phyloP scores from a whole-genome alignment of 1,139 yeast species.

The Saccharomyces hybrid region DNA sequence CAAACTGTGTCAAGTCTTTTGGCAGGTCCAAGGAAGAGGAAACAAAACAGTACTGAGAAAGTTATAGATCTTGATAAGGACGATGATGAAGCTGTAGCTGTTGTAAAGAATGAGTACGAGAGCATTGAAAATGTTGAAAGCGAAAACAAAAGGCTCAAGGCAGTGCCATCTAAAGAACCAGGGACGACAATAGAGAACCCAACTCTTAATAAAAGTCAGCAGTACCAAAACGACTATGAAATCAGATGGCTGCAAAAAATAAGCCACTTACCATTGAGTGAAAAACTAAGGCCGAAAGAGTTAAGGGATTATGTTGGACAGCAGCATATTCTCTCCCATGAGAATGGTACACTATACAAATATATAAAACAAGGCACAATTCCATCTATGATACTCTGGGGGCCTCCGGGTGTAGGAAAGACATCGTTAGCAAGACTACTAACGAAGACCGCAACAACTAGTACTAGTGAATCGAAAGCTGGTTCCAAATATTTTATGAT shows the following conservation, averaged over 20 bases:
- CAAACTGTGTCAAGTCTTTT: constrained; percentile 14
- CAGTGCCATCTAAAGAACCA: neutral
- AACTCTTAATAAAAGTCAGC: neutral
- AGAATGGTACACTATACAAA: constrained; percentile 61
- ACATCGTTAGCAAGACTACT: constrained; percentile 59
- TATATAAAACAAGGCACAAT: constrained; percentile 52
- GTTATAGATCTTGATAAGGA: constrained; percentile 9
- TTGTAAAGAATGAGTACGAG: constrained; percentile 1
- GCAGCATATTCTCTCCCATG: constrained; percentile 62
- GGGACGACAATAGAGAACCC: neutral
- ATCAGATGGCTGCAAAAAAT: constrained; percentile 38
- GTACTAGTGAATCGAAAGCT: constrained; percentile 12
- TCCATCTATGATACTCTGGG: constrained; percentile 92
- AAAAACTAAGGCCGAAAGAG: constrained; percentile 67
- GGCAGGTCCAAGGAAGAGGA: constrained; percentile 11
- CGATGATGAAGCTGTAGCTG: neutral
- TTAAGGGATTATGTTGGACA: constrained; percentile 83
- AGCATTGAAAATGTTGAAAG: neutral
- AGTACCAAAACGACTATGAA: constrained; percentile 29
- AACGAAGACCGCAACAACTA: constrained; percentile 31
- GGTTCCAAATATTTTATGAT: constrained; percentile 54
- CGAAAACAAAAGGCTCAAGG: constrained; percentile 2
- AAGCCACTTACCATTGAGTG: constrained; percentile 67
- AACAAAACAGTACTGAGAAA: constrained; percentile 9
- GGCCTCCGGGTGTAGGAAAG: constrained; percentile 93